Conservation (phyloP, 2,329 filamentous ascomycete species). For the Macrophomina pseudophaseolina region DNA sequence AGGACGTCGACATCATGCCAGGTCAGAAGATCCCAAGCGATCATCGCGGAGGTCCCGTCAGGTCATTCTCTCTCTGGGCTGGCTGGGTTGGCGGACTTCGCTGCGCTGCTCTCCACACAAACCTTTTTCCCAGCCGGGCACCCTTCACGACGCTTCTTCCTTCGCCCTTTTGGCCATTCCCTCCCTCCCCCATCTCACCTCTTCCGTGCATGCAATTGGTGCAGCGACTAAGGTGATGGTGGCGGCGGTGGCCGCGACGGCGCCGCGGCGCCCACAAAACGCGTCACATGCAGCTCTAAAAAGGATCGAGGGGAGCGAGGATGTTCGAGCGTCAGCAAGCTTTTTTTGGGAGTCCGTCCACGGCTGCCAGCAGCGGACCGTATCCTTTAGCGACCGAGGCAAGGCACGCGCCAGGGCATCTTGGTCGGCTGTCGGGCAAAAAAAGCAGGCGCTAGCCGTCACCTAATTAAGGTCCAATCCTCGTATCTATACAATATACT, state of each 20-base stretch:
- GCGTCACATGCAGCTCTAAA: slow-evolving; percentile 20
- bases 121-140: not conserved
- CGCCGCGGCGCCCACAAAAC: not conserved
- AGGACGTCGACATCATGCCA: slow-evolving; percentile 14
- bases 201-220: not conserved
- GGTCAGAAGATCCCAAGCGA: slow-evolving; percentile 26
- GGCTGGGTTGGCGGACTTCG: not conserved
- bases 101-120: slow-evolving; percentile 10
- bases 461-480: slow-evolving; percentile 22
- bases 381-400: slow-evolving; percentile 22
- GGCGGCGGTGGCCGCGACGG: slow-evolving; percentile 3
- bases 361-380: slow-evolving; percentile 21
- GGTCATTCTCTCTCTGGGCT: not conserved
- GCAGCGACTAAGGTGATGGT: not conserved
- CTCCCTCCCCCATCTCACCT: not conserved
- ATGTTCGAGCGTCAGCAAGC: slow-evolving; percentile 20
- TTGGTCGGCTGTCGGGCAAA: slow-evolving; percentile 5
- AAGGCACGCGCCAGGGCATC: slow-evolving; percentile 12
- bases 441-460: not conserved
- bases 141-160: not conserved
- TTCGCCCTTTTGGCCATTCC: not conserved
- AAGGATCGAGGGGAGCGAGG: not conserved
- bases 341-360: not conserved
- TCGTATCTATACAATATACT: slow-evolving; percentile 6
- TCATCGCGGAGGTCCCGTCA: slow-evolving; percentile 21